phyloP scores from a whole-genome alignment of 2,329 filamentous ascomycete genomes.

The Colletotrichum echinochloae region DNA sequence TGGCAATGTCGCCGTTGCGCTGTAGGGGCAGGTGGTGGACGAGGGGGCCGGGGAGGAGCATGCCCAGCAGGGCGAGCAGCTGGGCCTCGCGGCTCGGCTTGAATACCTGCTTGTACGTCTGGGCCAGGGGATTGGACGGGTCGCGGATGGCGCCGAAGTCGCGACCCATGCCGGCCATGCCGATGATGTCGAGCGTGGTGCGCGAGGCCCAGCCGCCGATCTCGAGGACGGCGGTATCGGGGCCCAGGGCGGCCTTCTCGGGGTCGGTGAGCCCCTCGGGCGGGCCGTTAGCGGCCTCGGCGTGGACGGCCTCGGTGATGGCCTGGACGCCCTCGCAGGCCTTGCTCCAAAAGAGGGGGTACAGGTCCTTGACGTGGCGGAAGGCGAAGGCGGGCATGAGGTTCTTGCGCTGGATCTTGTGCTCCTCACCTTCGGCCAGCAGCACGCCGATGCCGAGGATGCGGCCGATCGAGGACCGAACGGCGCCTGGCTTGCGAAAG shows the following conservation, averaged over 20 bases:
- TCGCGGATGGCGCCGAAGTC: slow-evolving; percentile 77
- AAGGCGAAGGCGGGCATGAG: slow-evolving; percentile 88
- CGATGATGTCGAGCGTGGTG: slow-evolving; percentile 81
- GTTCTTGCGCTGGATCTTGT: slow-evolving; percentile 83
- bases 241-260: slow-evolving; percentile 39
- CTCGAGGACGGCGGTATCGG: slow-evolving; percentile 62
- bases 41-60: slow-evolving; percentile 74
- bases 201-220: slow-evolving; percentile 71
- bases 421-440: slow-evolving; percentile 90
- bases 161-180: slow-evolving; percentile 75
- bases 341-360: slow-evolving; percentile 87
- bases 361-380: slow-evolving; percentile 85
- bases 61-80: slow-evolving; percentile 66
- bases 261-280: slow-evolving; percentile 46
- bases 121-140: slow-evolving; percentile 68
- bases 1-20: slow-evolving; percentile 74
- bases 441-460: slow-evolving; percentile 79
- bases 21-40: slow-evolving; percentile 74
- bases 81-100: slow-evolving; percentile 63
- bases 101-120: slow-evolving; percentile 68
- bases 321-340: slow-evolving; percentile 73
- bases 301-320: slow-evolving; percentile 61
- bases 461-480: slow-evolving; percentile 68
- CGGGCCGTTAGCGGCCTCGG: slow-evolving; percentile 48
- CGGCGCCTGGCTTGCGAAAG: slow-evolving; percentile 71